Base-by-base conservation (phyloP, 75 land plant genomes). In the Gnetum montanum region DNA sequence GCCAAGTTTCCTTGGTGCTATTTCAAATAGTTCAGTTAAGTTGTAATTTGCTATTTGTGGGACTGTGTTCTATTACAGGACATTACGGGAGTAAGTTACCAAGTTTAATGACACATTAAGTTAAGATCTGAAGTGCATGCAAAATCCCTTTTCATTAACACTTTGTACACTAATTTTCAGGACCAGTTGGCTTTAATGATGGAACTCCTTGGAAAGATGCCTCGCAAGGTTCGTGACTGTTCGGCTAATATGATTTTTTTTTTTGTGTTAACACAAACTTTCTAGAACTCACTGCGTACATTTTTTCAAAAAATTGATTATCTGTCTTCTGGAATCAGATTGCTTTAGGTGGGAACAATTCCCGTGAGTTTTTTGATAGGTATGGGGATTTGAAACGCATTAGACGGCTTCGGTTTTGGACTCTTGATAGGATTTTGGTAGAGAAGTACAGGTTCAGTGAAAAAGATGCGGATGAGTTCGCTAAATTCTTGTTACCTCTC, bases 161-260 rank as follows among this genome's bases (percentile, higher is more conserved):
- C 26, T 7, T n/a, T 7, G n/a, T 66, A 1, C 20, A 44, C 29
- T 62, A 40, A 58, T 26, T 70, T 63, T 26, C 81, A 90, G 96
- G 96, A 90, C 61, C 96, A 90, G 44, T 77, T 90, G 60, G 96
- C 96, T 49, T 61, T 86, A 29, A 90, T 90, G 91, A 90, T 90
- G 83, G 96, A 90, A 62, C 73, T 86, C 38, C 76, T 90, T 46
- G 96, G 96, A 16, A 90, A 89, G 61, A 86, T 90, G 61, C 87
- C 91, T 58, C 59, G 78, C 16, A 90, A 90, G 91, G 96, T 90
- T 33, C 57, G 60, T 38, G 8, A 25, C 10, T 54, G 12, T 29
- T 30, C 49, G 28, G 44, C 11, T 22, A 5, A 28, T 63, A 15
- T 30, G n/a, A 25, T 13, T 34, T 24, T 58, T 20, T 5, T 45